Percentiles rank a stretch among this genome's conserved stretches.
These are phyloP conservation scores for Udeniomyces megalosporus DNA, from an alignment of 768 basidiomycete species.

Conservation along the genomic window DNA sequence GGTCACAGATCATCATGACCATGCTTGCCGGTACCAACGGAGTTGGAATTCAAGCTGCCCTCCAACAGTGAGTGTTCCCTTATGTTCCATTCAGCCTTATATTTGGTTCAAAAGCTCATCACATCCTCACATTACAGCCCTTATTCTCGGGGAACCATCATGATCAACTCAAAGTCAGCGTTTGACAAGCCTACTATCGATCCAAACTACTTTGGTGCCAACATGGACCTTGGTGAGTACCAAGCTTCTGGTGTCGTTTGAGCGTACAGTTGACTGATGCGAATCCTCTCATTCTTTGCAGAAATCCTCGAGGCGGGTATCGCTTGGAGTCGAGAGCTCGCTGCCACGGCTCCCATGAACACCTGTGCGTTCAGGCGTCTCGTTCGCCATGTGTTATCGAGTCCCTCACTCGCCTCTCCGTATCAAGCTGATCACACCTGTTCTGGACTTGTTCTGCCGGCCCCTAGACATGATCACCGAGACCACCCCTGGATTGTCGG, in stretches of 20 bases:
- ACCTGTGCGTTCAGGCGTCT: not conserved
- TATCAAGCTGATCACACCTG: not conserved
- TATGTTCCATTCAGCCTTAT: too few relatives aligned
- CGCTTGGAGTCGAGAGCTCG: not conserved
- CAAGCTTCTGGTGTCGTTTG: too few relatives aligned
- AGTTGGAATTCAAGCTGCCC: conserved; percentile 46
- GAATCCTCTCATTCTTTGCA: not conserved
- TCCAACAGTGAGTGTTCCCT: conserved; percentile 35
- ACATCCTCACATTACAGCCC: too few relatives aligned
- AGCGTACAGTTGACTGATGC: too few relatives aligned
- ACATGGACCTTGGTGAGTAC: too few relatives aligned
- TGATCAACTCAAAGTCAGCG: conserved; percentile 38
- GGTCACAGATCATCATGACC: conserved; percentile 22
- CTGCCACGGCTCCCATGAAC: not conserved
- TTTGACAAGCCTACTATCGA: conserved; percentile 50
- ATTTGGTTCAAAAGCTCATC: too few relatives aligned
- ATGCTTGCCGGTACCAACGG: conserved; percentile 24
- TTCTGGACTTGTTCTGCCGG: not conserved
- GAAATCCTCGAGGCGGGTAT: conserved; percentile 9
- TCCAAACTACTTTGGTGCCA: conserved; percentile 45
- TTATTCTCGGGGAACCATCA: conserved; percentile 27
- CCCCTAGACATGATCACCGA: not conserved
- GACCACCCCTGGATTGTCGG: not conserved
- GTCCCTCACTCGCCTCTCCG: not conserved
- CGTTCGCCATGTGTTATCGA: too few relatives aligned